A percentile compares a stretch with the other conserved stretches of the same genome.
Conservation (phyloP, 306 rosid genomes). For the Sindora glabra region DNA sequence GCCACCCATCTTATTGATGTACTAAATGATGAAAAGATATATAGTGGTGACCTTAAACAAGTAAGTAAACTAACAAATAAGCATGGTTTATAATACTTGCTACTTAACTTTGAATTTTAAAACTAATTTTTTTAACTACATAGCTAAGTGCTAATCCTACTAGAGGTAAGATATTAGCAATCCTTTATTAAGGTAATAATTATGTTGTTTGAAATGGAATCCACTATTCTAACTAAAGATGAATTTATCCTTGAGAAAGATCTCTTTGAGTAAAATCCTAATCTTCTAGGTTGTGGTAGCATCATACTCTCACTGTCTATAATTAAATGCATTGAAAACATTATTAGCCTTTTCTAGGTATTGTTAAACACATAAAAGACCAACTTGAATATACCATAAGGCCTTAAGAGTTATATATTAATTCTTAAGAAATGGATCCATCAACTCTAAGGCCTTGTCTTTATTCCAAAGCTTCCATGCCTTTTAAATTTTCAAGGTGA, state of each 20-base stretch:
- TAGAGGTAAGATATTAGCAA: conserved; percentile 3
- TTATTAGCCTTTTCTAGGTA: conserved; percentile 48
- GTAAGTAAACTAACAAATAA: neutral
- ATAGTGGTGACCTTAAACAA: too few species aligned
- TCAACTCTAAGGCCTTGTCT: conserved; percentile 31
- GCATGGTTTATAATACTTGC: neutral
- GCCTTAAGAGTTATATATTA: conserved; percentile 2
- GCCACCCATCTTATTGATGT: too few species aligned
- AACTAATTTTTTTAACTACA: neutral
- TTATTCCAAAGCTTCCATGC: conserved; percentile 64
- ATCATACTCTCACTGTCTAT: conserved; percentile 25
- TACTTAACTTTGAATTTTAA: neutral
- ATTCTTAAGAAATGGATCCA: conserved; percentile 28
- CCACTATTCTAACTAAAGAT: conserved; percentile 13
- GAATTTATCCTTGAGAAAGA: conserved; percentile 20
- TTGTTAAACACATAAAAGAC: conserved; percentile 42
- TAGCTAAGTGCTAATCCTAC: neutral
- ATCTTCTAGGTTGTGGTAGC: conserved; percentile 30
- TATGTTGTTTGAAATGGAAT: conserved; percentile 19
- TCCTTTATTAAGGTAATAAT: conserved; percentile 18
- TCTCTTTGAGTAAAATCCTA: conserved; percentile 37
- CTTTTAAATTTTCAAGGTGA: conserved; percentile 13
- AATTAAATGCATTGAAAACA: conserved; percentile 38
- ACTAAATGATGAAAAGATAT: too few species aligned
- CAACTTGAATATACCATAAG: conserved; percentile 40